Conservation (phyloP, 495 filamentous ascomycete species). For the Neurospora intermedia region DNA sequence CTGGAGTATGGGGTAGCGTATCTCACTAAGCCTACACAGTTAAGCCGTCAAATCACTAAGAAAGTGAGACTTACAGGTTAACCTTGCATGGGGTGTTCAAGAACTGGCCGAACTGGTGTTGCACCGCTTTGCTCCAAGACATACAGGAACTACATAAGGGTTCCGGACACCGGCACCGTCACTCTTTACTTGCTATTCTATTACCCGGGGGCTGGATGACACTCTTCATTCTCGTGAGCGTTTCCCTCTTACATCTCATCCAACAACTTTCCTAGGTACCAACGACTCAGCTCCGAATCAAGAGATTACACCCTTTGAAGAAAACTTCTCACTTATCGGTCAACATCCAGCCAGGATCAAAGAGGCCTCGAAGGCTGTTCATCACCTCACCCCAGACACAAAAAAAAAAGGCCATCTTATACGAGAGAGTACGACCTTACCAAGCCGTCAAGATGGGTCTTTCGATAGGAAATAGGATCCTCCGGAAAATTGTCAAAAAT, state of each 20-base stretch:
- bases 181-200: neutral
- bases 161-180: neutral
- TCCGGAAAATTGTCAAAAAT: slow-evolving; percentile 63
- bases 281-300: neutral
- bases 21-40: neutral
- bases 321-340: neutral
- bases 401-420: neutral
- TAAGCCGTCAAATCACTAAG: neutral
- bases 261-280: neutral
- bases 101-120: neutral
- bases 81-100: neutral
- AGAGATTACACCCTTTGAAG: neutral
- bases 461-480: slow-evolving; percentile 22
- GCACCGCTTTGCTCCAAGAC: neutral
- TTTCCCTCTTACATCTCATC: neutral
- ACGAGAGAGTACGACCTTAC: neutral
- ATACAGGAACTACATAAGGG: neutral
- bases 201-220: neutral
- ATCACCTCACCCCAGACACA: neutral
- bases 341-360: neutral
- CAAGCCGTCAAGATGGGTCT: slow-evolving; percentile 15
- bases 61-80: neutral
- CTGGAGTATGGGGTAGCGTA: neutral
- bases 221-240: neutral
- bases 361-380: neutral